A percentile compares a stretch with the other conserved stretches of the same genome.
phyloP scores from a whole-genome alignment of 1,284 basidiomycete genomes.

The Tetrapyrgos nigripes region DNA sequence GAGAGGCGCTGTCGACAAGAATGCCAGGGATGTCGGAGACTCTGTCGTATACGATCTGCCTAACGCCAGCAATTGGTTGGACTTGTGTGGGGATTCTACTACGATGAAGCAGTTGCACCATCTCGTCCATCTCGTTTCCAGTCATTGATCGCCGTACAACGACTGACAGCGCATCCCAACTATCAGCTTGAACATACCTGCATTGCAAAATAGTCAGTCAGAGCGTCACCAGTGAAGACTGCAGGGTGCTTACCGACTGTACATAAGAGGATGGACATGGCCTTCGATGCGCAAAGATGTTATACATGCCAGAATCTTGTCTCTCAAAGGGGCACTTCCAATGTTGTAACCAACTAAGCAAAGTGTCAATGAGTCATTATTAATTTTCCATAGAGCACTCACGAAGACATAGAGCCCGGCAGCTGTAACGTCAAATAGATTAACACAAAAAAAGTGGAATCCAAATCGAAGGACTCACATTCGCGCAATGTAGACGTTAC shows the following conservation, averaged over 20 bases:
- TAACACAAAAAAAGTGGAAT: background rate
- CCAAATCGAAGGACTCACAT: constrained; percentile 12
- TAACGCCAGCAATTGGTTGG: constrained; percentile 25
- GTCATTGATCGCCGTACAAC: constrained; percentile 34
- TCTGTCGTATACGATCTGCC: constrained; percentile 38
- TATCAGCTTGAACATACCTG: constrained; percentile 43
- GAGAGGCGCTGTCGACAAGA: background rate
- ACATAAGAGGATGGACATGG: constrained; percentile 24
- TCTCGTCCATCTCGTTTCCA: constrained; percentile 41
- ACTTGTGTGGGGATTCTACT: constrained; percentile 14
- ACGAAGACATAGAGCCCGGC: constrained; percentile 43
- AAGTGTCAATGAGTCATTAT: background rate
- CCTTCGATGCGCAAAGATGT: constrained; percentile 27
- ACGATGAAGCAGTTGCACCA: constrained; percentile 42
- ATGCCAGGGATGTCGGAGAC: constrained; percentile 31
- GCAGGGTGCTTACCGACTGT: too few relatives aligned
- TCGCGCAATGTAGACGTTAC: constrained; percentile 9
- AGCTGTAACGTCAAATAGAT: constrained; percentile 33
- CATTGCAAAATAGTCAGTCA: too few relatives aligned
- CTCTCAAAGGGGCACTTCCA: constrained; percentile 24
- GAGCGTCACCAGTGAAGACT: too few relatives aligned
- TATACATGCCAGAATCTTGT: constrained; percentile 33
- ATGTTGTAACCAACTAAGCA: constrained; percentile 51
- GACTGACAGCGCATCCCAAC: constrained; percentile 41
- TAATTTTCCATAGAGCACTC: constrained; percentile 20